Evolutionary conservation across 2,329 filamentous ascomycete genomes (phyloP).

Genomic region (Mariannaea sp.): DNA sequence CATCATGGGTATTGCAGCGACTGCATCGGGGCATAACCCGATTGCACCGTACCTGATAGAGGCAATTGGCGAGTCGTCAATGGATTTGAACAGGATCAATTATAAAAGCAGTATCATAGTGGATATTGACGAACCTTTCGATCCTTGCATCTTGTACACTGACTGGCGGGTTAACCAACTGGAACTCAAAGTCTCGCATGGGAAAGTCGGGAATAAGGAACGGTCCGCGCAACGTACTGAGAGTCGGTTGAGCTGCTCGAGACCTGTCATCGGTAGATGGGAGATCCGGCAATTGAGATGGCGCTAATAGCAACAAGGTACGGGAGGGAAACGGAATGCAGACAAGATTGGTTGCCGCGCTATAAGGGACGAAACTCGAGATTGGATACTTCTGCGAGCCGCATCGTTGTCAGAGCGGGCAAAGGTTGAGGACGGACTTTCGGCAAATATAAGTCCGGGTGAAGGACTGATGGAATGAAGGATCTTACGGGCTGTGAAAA

Average conservation of each 20-base stretch:
- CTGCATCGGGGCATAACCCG: slow-evolving; percentile 38
- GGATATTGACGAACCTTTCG: slow-evolving; percentile 28
- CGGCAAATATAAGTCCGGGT: slow-evolving; percentile 11
- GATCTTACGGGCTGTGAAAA: no score
- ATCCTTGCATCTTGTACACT: slow-evolving; percentile 38
- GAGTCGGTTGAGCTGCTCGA: slow-evolving; percentile 34
- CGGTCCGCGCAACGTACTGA: slow-evolving; percentile 26
- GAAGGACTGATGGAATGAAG: neutral
- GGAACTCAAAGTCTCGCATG: neutral
- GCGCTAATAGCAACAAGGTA: slow-evolving; percentile 4
- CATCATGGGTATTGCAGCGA: slow-evolving; percentile 34
- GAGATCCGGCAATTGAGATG: neutral
- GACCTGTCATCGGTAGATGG: slow-evolving; percentile 9
- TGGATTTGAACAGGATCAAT: neutral
- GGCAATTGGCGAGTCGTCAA: neutral
- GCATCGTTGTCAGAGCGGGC: neutral
- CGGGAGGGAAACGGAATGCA: neutral
- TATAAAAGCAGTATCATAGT: no score
- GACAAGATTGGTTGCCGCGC: neutral
- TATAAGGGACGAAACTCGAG: neutral
- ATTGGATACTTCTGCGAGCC: neutral
- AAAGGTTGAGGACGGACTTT: slow-evolving; percentile 9
- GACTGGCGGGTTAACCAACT: neutral
- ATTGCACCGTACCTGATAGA: slow-evolving; percentile 36
- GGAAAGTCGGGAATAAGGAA: neutral